Conservation (phyloP, 306 rosid genomes). For the Fagus crenata region DNA sequence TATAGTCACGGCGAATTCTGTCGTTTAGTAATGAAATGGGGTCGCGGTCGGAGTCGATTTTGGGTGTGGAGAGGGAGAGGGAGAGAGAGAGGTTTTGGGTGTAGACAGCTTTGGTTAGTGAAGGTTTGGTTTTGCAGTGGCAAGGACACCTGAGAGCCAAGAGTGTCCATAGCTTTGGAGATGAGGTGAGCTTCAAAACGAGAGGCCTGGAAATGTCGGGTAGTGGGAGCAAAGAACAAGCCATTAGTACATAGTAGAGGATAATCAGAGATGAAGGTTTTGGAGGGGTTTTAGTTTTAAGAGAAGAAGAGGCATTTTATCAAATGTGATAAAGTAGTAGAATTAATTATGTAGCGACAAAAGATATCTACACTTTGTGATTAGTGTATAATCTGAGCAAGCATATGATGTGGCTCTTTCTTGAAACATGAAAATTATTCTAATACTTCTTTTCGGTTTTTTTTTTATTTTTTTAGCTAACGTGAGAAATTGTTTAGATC, state of each 20-base stretch:
- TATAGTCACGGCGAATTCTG: slow-evolving; percentile 64
- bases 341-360: no score
- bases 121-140: slow-evolving; percentile 5
- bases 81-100: slow-evolving; percentile 41
- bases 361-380: no score
- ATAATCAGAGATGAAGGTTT: slow-evolving; percentile 40
- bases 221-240: slow-evolving; percentile 41
- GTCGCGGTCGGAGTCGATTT: slow-evolving; percentile 50
- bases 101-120: slow-evolving; percentile 44
- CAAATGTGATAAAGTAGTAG: background rate
- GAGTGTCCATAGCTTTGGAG: slow-evolving; percentile 38
- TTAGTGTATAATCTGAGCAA: no score
- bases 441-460: no score
- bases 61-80: slow-evolving; percentile 31
- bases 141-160: slow-evolving; percentile 36
- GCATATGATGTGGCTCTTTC: no score
- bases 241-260: slow-evolving; percentile 37
- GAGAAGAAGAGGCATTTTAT: background rate
- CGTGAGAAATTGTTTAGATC: no score
- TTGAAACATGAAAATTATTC: no score
- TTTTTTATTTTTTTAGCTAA: no score
- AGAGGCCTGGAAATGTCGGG: slow-evolving; percentile 38
- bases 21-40: slow-evolving; percentile 63
- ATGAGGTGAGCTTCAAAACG: slow-evolving; percentile 38
- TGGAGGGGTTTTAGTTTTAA: slow-evolving; percentile 48